A percentile compares a stretch with the other conserved stretches of the same genome.
These are phyloP conservation scores for Penicillium sclerotiorum DNA, from an alignment of 2,329 filamentous ascomycete genomes.

Conservation along the genomic window DNA sequence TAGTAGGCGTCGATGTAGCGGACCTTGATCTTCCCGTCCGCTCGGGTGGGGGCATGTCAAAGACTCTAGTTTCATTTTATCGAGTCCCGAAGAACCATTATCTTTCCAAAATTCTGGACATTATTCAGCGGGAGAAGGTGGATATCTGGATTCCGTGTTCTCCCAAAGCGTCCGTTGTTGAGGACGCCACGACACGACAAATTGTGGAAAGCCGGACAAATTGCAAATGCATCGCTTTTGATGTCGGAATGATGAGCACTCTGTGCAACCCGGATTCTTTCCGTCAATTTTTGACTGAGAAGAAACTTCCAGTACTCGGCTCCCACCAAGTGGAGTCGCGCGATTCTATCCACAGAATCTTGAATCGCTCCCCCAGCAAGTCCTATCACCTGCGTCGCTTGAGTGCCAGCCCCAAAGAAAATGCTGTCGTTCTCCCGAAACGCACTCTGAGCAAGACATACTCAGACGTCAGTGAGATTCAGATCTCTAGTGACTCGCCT, in stretches of 20 bases:
- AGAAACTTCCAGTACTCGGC: conserved; percentile 59
- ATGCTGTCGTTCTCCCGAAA: conserved; percentile 62
- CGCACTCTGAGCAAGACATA: conserved; percentile 56
- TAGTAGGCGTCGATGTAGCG: conserved; percentile 71
- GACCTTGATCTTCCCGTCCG: conserved; percentile 46
- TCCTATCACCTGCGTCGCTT: conserved; percentile 65
- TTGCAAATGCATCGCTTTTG: conserved; percentile 68
- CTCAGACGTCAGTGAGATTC: conserved; percentile 57
- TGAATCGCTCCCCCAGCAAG: conserved; percentile 49
- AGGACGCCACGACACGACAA: conserved; percentile 68
- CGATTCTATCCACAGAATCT: conserved; percentile 56
- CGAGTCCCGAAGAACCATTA: conserved; percentile 55
- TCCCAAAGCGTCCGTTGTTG: conserved; percentile 65
- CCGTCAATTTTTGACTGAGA: conserved; percentile 57
- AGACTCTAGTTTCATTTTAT: conserved; percentile 59
- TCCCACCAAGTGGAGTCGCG: conserved; percentile 57
- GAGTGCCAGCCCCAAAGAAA: conserved; percentile 52
- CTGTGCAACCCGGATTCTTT: conserved; percentile 70
- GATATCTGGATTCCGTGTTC: conserved; percentile 76
- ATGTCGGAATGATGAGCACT: conserved; percentile 56
- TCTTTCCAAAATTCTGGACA: conserved; percentile 57
- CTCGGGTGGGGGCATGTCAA: conserved; percentile 62
- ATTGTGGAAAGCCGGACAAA: conserved; percentile 59
- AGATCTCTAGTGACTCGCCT: conserved; percentile 56
- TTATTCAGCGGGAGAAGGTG: conserved; percentile 63